Conservation (phyloP, 495 filamentous ascomycete genomes). For the Hypoxylon perforatum region DNA sequence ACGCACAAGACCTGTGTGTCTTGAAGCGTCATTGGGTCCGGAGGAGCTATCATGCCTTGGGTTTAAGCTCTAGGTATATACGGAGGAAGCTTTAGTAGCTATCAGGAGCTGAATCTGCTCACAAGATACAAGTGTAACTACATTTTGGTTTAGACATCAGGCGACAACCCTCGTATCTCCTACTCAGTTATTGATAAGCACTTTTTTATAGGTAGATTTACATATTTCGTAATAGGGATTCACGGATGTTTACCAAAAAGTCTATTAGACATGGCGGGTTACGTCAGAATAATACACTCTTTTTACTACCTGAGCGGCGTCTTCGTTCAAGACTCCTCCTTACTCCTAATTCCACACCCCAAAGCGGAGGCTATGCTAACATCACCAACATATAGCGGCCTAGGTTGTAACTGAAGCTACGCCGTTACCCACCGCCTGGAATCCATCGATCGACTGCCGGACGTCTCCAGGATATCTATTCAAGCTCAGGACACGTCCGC, state of each 20-base stretch:
- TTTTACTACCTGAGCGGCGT: slow-evolving; percentile 46
- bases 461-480: slow-evolving; percentile 47
- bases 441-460: slow-evolving; percentile 48
- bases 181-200: not conserved
- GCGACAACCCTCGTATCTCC: not conserved
- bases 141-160: not conserved
- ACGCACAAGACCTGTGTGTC: not conserved
- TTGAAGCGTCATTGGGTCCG: not conserved
- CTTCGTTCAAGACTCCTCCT: slow-evolving; percentile 51
- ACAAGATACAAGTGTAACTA: too few species aligned
- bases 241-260: not conserved
- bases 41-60: not conserved
- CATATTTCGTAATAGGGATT: not conserved
- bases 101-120: not conserved
- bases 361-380: slow-evolving; percentile 49
- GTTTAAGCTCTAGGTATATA: not conserved
- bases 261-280: not conserved
- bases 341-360: slow-evolving; percentile 41
- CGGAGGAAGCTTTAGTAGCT: not conserved
- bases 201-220: not conserved
- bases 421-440: slow-evolving; percentile 50
- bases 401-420: not conserved
- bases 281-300: slow-evolving; percentile 44
- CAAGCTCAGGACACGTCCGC: slow-evolving; percentile 41
- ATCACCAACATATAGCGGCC: slow-evolving; percentile 33